A percentile compares a stretch with the other conserved stretches of the same genome.
Evolutionary conservation across 495 filamentous ascomycete species (phyloP).

Genomic region (Pseudevernia furfuracea): DNA sequence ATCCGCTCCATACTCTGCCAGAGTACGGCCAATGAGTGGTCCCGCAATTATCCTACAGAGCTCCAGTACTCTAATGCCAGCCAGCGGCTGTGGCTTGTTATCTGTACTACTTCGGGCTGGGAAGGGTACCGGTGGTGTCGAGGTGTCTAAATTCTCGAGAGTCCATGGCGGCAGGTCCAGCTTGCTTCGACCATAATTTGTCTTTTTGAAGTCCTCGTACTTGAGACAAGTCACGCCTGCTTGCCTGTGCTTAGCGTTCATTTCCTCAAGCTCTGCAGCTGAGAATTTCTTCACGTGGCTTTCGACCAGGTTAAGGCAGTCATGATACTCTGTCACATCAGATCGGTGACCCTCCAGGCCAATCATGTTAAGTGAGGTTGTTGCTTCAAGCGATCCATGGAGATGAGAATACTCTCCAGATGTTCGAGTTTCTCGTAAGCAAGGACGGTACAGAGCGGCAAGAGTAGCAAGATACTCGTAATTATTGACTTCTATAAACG

Average conservation of each 20-base stretch:
- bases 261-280: conserved; percentile 52
- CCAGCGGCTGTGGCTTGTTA: not conserved
- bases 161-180: conserved; percentile 40
- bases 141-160: conserved; percentile 39
- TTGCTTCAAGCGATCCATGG: conserved; percentile 68
- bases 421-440: conserved; percentile 57
- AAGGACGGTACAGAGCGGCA: conserved; percentile 73
- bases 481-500: too few relatives aligned
- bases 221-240: conserved; percentile 61
- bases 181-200: conserved; percentile 33
- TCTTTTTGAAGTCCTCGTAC: conserved; percentile 55
- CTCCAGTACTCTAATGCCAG: conserved; percentile 3
- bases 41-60: conserved; percentile 49
- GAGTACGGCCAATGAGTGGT: conserved; percentile 57
- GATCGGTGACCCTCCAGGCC: conserved; percentile 56
- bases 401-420: conserved; percentile 65
- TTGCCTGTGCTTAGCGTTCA: conserved; percentile 55
- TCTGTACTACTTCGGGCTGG: conserved; percentile 14
- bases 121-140: conserved; percentile 50
- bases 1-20: conserved; percentile 49
- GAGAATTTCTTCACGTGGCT: conserved; percentile 55
- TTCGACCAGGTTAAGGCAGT: conserved; percentile 61
- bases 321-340: conserved; percentile 56
- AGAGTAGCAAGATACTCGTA: too few relatives aligned
- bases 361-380: conserved; percentile 61